Base-by-base conservation (phyloP, 1,284 basidiomycete species). In the Marasmius tenuissimus region DNA sequence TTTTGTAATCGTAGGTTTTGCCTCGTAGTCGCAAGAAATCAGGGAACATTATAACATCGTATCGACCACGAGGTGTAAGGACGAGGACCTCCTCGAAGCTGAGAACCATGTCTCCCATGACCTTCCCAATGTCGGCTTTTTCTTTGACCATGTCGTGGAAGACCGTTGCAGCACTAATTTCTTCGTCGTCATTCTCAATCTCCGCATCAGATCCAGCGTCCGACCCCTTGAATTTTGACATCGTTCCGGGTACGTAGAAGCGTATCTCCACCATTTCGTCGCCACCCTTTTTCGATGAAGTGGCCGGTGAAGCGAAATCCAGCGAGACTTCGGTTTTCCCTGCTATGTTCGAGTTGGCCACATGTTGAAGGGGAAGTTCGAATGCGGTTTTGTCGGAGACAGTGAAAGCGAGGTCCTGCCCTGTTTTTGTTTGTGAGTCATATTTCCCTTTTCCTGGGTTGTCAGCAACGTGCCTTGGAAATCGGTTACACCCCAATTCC, bases 1-100 rank as follows among this genome's bases (percentile, higher is more conserved):
- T 94, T 78, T 98, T 97, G 85, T 99, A 99, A 77, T 99, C 97
- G 78, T 99, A 99, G 2, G 95, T 98, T 80, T 98, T 98, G 63
- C 97, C 97, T 47, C 96, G 91, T 37, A 99, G 79, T 48, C 97
- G 90, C 70, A 99, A 76, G 77, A 97, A 98, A 53, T 94, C 92
- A 47, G 89, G 88, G 82, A 95, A 98, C 89, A 99, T 96, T 77
- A 99, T 97, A 75, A 99, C 91, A 69, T 98, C 96, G 76, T 97
- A 98, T 62, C 96, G 90, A 61, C 97, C 97, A 82, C 96, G 87
- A 22, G 97, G 97, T 0, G 97, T 99, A 58, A 97, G 84, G 5
- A 99, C 93, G n/a, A 97, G 86, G 16, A 98, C 92, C 68, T 99
- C 97, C 71, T 96, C 94, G 71, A 99, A 98, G 71, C 94, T 94